phyloP scores from a whole-genome alignment of 2,329 filamentous ascomycete species.

The Pseudogymnoascus sp. region DNA sequence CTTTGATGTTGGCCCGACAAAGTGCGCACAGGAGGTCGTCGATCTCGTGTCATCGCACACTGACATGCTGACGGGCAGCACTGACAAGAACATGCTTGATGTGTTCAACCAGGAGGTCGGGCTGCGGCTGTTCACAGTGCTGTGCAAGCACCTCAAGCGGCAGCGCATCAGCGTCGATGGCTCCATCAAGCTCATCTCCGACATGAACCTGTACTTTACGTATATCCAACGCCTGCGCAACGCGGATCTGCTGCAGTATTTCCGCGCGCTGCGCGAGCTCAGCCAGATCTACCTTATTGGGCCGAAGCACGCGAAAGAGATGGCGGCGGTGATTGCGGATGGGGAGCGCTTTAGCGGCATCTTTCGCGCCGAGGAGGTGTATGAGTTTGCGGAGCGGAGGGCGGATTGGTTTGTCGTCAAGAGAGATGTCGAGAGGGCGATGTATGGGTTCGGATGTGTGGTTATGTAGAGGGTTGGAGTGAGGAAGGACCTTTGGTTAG shows the following conservation, averaged over 20 bases:
- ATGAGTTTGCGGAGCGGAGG: conserved; percentile 87
- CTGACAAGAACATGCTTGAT: conserved; percentile 95
- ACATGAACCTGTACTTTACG: conserved; percentile 88
- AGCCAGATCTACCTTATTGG: conserved; percentile 95
- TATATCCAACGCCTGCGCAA: conserved; percentile 79
- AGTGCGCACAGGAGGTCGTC: conserved; percentile 71
- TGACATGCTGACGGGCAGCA: conserved; percentile 85
- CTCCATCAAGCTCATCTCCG: conserved; percentile 85
- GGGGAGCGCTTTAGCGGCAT: conserved; percentile 82
- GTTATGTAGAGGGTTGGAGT: conserved; percentile 55
- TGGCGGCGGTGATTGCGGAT: conserved; percentile 91
- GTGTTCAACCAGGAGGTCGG: conserved; percentile 98
- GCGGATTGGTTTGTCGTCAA: conserved; percentile 93
- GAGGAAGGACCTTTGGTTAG: not conserved
- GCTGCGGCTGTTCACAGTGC: conserved; percentile 76
- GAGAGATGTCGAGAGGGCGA: conserved; percentile 82
- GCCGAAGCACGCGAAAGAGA: conserved; percentile 77
- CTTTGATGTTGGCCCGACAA: conserved; percentile 62
- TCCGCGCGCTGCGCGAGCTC: conserved; percentile 81
- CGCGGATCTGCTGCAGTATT: conserved; percentile 77
- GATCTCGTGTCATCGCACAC: conserved; percentile 83
- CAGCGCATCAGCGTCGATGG: conserved; percentile 86
- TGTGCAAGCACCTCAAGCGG: conserved; percentile 96
- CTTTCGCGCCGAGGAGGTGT: conserved; percentile 91
- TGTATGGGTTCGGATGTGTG: conserved; percentile 88